Evolutionary conservation across 2,329 filamentous ascomycete species (phyloP).

Genomic region (Aphanoascus verrucosus): DNA sequence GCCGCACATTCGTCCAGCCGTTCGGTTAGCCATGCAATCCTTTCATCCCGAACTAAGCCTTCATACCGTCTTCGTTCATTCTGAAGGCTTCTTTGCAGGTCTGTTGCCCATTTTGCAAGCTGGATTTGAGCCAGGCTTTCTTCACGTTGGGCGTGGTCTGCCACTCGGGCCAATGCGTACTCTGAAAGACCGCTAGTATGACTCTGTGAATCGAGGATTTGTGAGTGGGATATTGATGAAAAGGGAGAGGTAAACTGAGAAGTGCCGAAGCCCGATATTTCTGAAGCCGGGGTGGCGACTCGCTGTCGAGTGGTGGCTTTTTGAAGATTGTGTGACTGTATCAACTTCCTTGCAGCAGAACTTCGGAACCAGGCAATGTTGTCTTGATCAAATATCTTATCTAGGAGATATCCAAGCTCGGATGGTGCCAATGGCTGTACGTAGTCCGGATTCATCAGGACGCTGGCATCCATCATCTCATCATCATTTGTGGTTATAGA

Average conservation of each 20-base stretch:
- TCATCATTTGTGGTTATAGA: slow-evolving; percentile 59
- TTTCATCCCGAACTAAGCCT: slow-evolving; percentile 49
- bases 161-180: slow-evolving; percentile 52
- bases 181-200: slow-evolving; percentile 30
- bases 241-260: slow-evolving; percentile 25
- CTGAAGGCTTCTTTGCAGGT: slow-evolving; percentile 64
- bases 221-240: slow-evolving; percentile 20
- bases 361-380: slow-evolving; percentile 74
- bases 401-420: slow-evolving; percentile 60
- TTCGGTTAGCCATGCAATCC: slow-evolving; percentile 59
- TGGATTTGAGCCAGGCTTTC: slow-evolving; percentile 56
- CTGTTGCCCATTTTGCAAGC: slow-evolving; percentile 70
- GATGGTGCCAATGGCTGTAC: slow-evolving; percentile 67
- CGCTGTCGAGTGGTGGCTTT: slow-evolving; percentile 11
- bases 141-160: slow-evolving; percentile 49
- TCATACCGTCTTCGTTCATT: slow-evolving; percentile 63
- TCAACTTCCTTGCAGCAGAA: slow-evolving; percentile 67
- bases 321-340: slow-evolving; percentile 51
- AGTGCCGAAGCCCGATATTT: slow-evolving; percentile 23
- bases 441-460: slow-evolving; percentile 88
- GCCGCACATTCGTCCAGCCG: slow-evolving; percentile 55
- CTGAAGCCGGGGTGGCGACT: slow-evolving; percentile 15
- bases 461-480: slow-evolving; percentile 82
- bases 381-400: slow-evolving; percentile 63
- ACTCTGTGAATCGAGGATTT: slow-evolving; percentile 19